These are phyloP conservation scores for Aplosporella prunicola DNA, from an alignment of 2,329 filamentous ascomycete genomes.

Conservation along the genomic window DNA sequence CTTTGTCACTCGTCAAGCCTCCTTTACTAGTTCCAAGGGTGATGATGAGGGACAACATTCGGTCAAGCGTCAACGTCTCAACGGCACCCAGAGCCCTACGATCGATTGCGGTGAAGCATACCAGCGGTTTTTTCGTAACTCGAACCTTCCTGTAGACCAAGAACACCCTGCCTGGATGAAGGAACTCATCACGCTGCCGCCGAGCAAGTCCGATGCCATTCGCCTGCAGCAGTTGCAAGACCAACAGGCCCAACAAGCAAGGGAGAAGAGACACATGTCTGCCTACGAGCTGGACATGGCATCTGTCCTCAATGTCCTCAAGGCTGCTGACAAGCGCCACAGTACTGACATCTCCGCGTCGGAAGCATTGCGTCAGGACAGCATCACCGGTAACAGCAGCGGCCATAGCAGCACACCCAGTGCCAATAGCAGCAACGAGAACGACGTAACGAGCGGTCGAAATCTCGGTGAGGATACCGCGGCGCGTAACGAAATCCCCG, in stretches of 20 bases:
- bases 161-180: constrained; percentile 11
- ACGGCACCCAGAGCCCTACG: background rate
- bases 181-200: constrained; percentile 10
- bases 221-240: constrained; percentile 7
- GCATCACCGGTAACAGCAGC: constrained; percentile 5
- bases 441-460: no score
- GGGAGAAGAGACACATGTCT: constrained; percentile 8
- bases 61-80: constrained; percentile 9
- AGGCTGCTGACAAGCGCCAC: constrained; percentile 8
- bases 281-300: constrained; percentile 11
- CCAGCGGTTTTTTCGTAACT: constrained; percentile 8
- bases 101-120: constrained; percentile 10
- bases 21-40: constrained; percentile 6
- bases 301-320: constrained; percentile 10
- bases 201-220: constrained; percentile 4
- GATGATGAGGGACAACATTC: constrained; percentile 5
- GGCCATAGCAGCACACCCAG: constrained; percentile 1
- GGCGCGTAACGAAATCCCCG: constrained; percentile 8
- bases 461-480: constrained; percentile 9
- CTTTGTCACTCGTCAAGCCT: constrained; percentile 1
- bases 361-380: constrained; percentile 6
- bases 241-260: constrained; percentile 2
- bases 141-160: constrained; percentile 10
- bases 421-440: constrained; percentile 2
- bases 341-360: constrained; percentile 7